A percentile compares a stretch with the other conserved stretches of the same genome.
These are phyloP conservation scores for Trichoderma lentiforme DNA, from an alignment of 2,329 filamentous ascomycete genomes.

Conservation along the genomic window DNA sequence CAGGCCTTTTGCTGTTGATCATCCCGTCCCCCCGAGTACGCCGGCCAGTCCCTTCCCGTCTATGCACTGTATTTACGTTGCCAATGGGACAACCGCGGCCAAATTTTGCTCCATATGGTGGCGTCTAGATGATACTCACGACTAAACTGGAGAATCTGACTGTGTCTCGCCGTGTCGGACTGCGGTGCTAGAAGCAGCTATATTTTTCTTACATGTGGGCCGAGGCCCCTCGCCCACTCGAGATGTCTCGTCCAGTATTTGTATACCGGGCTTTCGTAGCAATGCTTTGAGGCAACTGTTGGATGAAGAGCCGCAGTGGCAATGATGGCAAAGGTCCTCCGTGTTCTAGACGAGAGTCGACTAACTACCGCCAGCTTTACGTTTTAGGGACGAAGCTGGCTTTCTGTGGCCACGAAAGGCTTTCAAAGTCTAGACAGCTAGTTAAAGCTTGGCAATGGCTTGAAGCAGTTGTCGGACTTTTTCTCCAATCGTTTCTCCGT, in stretches of 20 bases:
- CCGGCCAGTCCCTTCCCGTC: neutral
- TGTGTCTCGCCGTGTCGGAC: neutral
- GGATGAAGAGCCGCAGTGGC: neutral
- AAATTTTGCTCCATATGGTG: neutral
- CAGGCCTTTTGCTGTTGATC: neutral
- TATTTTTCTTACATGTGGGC: neutral
- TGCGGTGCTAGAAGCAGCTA: neutral
- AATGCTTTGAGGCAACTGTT: neutral
- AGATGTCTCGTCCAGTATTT: neutral
- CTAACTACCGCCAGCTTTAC: neutral
- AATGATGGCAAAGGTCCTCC: neutral
- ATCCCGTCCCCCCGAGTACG: neutral
- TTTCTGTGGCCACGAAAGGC: neutral
- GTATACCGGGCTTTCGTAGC: neutral
- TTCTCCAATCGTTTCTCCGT: neutral
- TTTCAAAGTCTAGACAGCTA: neutral
- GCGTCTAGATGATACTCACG: neutral
- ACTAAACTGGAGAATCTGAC: neutral
- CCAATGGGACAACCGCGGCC: neutral
- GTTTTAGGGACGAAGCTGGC: neutral
- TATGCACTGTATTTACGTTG: neutral
- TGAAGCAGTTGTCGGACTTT: neutral
- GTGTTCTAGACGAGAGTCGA: neutral
- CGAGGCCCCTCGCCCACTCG: neutral
- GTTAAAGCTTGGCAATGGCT: neutral